Evolutionary conservation across 2,329 filamentous ascomycete species (phyloP), one percentile per base, ranked within the genome.

Genomic region (Epichloe sp.): DNA sequence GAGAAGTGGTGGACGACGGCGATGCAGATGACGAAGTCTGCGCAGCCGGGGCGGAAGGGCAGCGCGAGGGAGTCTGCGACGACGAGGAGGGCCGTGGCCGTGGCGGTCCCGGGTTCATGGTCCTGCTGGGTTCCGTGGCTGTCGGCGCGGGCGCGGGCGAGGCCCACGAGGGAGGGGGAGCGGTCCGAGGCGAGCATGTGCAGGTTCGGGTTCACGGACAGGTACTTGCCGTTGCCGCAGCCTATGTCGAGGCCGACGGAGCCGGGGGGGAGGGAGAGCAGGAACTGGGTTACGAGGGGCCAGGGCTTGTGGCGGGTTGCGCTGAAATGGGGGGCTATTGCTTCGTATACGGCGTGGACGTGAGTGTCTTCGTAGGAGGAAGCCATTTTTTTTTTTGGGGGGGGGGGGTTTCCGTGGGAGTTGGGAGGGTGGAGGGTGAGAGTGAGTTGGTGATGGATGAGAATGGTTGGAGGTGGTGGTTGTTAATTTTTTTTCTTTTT

Each of bases 181-280:
- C 88, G 80, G 71, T 97, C 93, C 51, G 85, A 91, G 52, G 82
- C 91, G 53, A 97, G 65, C 50, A 96, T 84, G 70, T 86, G 89
- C 47, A 95, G 70, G 59, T 79, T 69, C 21, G 75, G 76, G 68
- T 94, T 94, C 52, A 95, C 85, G 54, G 78, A 73, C 54, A 97
- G 73, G 66, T 97, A 96, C 74, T 97, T 97, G 58, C 93, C 93
- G 70, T 98, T 98, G 53, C 93, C 93, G 69, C 93, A 97, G 54
- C 93, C 93, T 52, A 97, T 76, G 68, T 98, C 93, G 35, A 95
- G 75, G 10, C 93, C 93, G 51, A 97, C 70, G 47, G 86, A 78
- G 26, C 90, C 91, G 12, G 81, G 70, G 0, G 75, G 64, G 46
- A 86, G 78, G 35, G 72, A 71, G 47, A 74, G 70, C 37, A 97